phyloP scores from a whole-genome alignment of 75 land plant genomes.

The Chamaecyparis obtusa region DNA sequence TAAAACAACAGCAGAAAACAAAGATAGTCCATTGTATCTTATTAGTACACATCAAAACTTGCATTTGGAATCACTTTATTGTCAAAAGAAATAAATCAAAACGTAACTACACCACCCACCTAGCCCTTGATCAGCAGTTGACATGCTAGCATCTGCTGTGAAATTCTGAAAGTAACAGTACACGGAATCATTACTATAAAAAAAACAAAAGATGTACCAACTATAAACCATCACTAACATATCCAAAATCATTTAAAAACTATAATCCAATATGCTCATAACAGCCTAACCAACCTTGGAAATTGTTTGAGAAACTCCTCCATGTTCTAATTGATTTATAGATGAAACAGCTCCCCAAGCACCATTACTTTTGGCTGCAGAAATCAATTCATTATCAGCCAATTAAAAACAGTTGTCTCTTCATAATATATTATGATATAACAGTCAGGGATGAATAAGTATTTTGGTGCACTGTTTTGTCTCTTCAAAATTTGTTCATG shows the following conservation, averaged over 20 bases:
- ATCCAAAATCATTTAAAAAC: background rate
- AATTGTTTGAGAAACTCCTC: constrained; percentile 4
- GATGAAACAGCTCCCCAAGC: constrained; percentile 8
- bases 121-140: background rate
- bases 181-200: background rate
- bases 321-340: background rate
- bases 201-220: background rate
- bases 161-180: background rate
- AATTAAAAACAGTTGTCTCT: background rate
- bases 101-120: background rate
- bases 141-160: background rate
- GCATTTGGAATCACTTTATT: background rate
- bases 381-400: background rate
- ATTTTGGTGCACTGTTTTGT: background rate
- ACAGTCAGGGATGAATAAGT: background rate
- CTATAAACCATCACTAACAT: background rate
- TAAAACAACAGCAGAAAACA: background rate
- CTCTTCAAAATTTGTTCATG: background rate
- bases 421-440: background rate
- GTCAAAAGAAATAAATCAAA: background rate
- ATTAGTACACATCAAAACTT: background rate
- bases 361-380: constrained; percentile 3
- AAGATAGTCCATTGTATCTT: background rate
- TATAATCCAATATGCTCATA: background rate
- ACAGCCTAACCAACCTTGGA: constrained; percentile 1